phyloP scores from a whole-genome alignment of 1,284 basidiomycete species.

The Cutaneotrichosporon dermatis region DNA sequence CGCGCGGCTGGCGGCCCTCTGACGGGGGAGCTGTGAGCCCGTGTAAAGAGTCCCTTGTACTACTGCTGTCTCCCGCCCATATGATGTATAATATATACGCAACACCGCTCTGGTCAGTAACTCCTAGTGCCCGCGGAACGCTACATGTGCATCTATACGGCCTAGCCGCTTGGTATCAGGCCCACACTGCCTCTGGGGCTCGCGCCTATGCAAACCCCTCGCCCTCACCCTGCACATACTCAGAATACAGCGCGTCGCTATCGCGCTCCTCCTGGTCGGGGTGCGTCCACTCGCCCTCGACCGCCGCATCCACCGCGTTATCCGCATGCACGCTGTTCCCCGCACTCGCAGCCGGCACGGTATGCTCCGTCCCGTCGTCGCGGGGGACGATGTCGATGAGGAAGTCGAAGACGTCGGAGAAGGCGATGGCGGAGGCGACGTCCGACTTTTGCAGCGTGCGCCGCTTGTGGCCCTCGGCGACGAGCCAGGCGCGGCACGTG shows the following conservation, averaged over 20 bases:
- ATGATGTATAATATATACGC: not conserved
- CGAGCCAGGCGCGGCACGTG: slow-evolving; percentile 86
- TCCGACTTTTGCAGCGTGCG: slow-evolving; percentile 84
- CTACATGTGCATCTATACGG: not conserved
- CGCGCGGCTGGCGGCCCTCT: slow-evolving; percentile 31
- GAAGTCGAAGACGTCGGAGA: slow-evolving; percentile 74
- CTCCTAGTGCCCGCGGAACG: too few species aligned
- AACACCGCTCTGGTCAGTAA: too few species aligned
- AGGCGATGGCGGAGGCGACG: slow-evolving; percentile 80
- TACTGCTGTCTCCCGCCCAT: not conserved
- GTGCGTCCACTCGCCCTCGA: slow-evolving; percentile 3
- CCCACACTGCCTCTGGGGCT: not conserved
- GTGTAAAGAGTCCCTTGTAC: not conserved
- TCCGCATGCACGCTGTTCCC: slow-evolving; percentile 3
- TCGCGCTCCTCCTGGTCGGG: slow-evolving; percentile 10
- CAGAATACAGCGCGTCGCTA: slow-evolving; percentile 18
- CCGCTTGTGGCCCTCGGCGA: slow-evolving; percentile 87
- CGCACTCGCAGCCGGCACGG: not conserved
- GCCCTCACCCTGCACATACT: slow-evolving; percentile 20
- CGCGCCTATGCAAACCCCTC: slow-evolving; percentile 14
- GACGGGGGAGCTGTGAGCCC: not conserved
- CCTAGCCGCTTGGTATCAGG: not conserved
- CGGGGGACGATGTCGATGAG: slow-evolving; percentile 86
- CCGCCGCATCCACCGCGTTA: not conserved
- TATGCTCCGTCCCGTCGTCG: slow-evolving; percentile 37